phyloP scores from a whole-genome alignment of 1,284 basidiomycete species.

The Pseudozyma sp. region DNA sequence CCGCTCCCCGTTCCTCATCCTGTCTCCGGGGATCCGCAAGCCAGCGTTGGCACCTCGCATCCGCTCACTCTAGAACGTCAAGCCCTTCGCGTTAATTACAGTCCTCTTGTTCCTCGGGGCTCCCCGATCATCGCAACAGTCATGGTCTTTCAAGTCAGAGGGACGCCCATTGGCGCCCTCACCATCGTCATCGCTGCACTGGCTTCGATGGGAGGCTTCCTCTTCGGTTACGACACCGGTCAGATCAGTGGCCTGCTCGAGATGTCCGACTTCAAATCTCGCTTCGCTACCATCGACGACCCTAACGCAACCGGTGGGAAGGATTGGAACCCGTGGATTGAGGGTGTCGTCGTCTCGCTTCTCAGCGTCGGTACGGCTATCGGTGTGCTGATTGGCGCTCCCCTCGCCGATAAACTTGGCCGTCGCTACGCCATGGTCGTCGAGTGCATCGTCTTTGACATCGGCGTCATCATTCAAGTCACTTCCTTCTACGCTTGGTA shows the following conservation, averaged over 20 bases:
- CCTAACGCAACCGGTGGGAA: constrained; percentile 22
- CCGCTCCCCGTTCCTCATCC: too few relatives aligned
- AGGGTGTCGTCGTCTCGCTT: constrained; percentile 77
- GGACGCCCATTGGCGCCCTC: constrained; percentile 69
- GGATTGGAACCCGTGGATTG: constrained; percentile 63
- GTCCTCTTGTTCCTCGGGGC: neutral
- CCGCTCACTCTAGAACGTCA: neutral
- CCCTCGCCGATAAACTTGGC: constrained; percentile 76
- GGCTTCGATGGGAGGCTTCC: constrained; percentile 82
- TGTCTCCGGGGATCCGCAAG: too few relatives aligned
- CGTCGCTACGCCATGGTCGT: constrained; percentile 78
- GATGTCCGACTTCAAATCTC: constrained; percentile 78
- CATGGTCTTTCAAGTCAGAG: constrained; percentile 53
- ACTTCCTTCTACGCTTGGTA: constrained; percentile 66
- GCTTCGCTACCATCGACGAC: constrained; percentile 72
- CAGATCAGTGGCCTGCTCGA: constrained; percentile 82
- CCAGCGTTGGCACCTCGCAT: neutral
- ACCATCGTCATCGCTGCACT: constrained; percentile 78
- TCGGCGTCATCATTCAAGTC: constrained; percentile 77
- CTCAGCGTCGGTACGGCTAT: constrained; percentile 71
- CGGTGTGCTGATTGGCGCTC: constrained; percentile 64
- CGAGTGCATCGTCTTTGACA: constrained; percentile 76
- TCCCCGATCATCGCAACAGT: neutral
- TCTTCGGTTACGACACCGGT: constrained; percentile 79
- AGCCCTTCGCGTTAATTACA: too few relatives aligned